phyloP scores from a whole-genome alignment of 148 eudicot species.

The Persicaria maculosa region DNA sequence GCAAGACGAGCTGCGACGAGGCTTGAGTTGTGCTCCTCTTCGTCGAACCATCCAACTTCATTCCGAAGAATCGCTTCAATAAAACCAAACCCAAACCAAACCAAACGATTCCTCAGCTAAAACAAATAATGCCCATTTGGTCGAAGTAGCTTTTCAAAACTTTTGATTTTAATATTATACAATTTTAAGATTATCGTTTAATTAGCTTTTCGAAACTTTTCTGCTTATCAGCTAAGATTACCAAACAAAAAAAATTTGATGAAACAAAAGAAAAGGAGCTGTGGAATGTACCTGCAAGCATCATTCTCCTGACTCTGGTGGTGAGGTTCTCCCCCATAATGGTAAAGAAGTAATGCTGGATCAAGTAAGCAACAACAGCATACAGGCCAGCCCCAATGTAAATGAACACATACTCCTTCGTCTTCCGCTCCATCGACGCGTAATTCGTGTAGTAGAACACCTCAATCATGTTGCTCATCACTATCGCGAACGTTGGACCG shows the following conservation, averaged over 20 bases:
- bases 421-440: constrained; percentile 86
- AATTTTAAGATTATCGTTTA: too few species aligned
- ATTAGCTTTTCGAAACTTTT: too few species aligned
- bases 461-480: constrained; percentile 98
- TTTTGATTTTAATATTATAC: too few species aligned
- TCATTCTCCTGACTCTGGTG: constrained; percentile 94
- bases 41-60: constrained; percentile 98
- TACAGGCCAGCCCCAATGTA: constrained; percentile 94
- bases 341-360: constrained; percentile 97
- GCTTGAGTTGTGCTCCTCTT: constrained; percentile 98
- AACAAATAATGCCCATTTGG: too few species aligned
- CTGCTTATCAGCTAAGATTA: too few species aligned
- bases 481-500: constrained; percentile 93
- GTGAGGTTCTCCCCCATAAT: constrained; percentile 99
- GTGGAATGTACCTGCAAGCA: constrained; percentile 97
- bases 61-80: constrained; percentile 76
- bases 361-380: constrained; percentile 88
- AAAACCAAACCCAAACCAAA: too few species aligned
- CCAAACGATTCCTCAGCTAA: background rate
- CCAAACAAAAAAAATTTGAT: too few species aligned
- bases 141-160: too few species aligned
- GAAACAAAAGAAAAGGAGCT: too few species aligned
- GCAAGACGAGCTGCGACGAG: constrained; percentile 92
- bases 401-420: constrained; percentile 87
- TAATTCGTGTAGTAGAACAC: constrained; percentile 77